These are phyloP conservation scores for Dictyostelium intermedium DNA, from an alignment of 78 protist genomes.

Conservation along the genomic window DNA sequence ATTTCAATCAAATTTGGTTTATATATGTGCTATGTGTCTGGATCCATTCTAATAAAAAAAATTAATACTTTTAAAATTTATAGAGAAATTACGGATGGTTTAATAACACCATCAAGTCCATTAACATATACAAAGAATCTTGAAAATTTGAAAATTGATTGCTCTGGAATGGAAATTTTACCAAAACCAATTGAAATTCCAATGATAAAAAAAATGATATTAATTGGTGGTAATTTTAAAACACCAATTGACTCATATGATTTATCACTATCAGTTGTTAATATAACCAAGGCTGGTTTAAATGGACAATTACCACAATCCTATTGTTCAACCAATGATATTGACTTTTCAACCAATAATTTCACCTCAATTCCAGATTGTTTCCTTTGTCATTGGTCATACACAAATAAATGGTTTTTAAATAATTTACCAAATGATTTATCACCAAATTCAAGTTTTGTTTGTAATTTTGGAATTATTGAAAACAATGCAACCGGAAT, in stretches of 20 bases:
- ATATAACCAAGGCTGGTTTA: not conserved
- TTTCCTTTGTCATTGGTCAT: not conserved
- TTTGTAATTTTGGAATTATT: not conserved
- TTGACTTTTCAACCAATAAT: not conserved
- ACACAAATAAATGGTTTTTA: not conserved
- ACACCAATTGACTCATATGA: not conserved
- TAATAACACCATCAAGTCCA: not conserved
- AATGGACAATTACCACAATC: not conserved
- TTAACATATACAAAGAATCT: not conserved
- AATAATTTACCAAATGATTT: not conserved
- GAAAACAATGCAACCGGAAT: not conserved
- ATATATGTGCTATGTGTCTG: too few species aligned
- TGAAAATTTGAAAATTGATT: not conserved
- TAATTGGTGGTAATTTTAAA: too few species aligned
- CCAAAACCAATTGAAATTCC: not conserved
- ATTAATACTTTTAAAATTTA: not conserved
- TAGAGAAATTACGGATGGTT: not conserved
- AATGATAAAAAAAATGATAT: not conserved
- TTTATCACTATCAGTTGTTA: not conserved
- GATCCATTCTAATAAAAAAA: too few species aligned
- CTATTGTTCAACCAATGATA: not conserved
- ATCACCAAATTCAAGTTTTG: not conserved
- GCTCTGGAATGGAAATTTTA: not conserved
- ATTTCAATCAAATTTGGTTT: too few species aligned
- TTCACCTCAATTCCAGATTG: not conserved